Evolutionary conservation across 768 basidiomycete genomes (phyloP).

Genomic region (Kwoniella botswanensis): DNA sequence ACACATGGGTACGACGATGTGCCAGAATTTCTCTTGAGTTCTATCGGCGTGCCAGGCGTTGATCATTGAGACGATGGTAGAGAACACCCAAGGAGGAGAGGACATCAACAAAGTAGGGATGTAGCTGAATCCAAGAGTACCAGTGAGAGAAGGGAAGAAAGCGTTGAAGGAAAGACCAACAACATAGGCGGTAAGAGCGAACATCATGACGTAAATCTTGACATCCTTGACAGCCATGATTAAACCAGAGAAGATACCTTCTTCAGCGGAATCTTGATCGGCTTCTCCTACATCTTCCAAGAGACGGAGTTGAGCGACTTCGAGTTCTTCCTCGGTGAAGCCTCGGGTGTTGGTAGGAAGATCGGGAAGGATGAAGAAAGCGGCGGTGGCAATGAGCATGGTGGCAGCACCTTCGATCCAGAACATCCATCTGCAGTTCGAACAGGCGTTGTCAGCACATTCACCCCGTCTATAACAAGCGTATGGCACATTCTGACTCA

Average conservation of each 20-base stretch:
- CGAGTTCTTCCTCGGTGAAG: constrained; percentile 51
- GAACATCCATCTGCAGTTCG: constrained; percentile 65
- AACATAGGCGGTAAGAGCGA: constrained; percentile 67
- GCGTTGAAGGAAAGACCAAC: constrained; percentile 73
- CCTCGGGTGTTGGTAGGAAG: constrained; percentile 54
- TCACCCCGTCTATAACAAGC: background rate
- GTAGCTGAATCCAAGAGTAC: constrained; percentile 66
- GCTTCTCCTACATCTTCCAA: constrained; percentile 61
- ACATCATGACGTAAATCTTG: constrained; percentile 77
- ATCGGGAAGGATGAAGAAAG: constrained; percentile 63
- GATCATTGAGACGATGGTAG: constrained; percentile 63
- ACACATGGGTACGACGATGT: constrained; percentile 62
- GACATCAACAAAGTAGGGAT: constrained; percentile 75
- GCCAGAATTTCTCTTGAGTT: constrained; percentile 72
- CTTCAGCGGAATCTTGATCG: constrained; percentile 62
- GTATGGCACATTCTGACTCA: background rate
- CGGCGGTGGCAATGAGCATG: constrained; percentile 69
- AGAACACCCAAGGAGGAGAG: constrained; percentile 67
- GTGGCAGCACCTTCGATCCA: constrained; percentile 75
- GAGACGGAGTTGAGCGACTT: constrained; percentile 51
- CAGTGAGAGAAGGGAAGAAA: constrained; percentile 68
- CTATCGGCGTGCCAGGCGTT: constrained; percentile 69
- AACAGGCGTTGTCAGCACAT: background rate
- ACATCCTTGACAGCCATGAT: constrained; percentile 71
- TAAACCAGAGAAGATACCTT: constrained; percentile 62